Conservation (phyloP, 345 rosid species). For the Bruguiera gymnorhiza region DNA sequence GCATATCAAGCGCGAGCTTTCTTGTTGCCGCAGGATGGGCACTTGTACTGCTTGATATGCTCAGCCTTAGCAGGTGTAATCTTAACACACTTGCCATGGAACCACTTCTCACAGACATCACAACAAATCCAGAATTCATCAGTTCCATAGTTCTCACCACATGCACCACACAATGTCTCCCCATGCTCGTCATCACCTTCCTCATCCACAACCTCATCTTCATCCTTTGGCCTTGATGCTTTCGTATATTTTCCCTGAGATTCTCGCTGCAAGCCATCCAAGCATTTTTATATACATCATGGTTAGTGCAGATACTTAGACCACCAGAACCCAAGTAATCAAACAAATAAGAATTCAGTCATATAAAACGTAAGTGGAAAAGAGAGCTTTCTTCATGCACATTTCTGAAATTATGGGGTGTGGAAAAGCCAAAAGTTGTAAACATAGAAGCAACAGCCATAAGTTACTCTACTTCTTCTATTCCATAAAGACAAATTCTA, state of each 20-base stretch:
- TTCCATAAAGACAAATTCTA: too few species aligned
- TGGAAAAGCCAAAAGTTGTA: background rate
- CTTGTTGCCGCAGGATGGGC: slow-evolving; percentile 94
- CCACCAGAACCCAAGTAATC: background rate
- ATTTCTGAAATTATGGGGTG: background rate
- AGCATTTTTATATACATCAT: background rate
- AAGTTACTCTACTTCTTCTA: background rate
- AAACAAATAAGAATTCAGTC: too few species aligned
- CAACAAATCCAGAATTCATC: slow-evolving; percentile 90
- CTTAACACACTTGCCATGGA: slow-evolving; percentile 86
- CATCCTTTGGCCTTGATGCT: slow-evolving; percentile 35
- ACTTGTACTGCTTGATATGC: slow-evolving; percentile 89
- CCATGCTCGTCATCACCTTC: slow-evolving; percentile 71
- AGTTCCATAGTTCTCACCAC: slow-evolving; percentile 67
- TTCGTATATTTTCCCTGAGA: slow-evolving; percentile 47
- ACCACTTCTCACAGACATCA: slow-evolving; percentile 81
- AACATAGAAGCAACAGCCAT: background rate
- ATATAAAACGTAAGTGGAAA: too few species aligned
- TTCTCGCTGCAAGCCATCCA: slow-evolving; percentile 22
- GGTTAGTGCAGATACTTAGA: background rate
- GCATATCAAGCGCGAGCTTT: slow-evolving; percentile 56
- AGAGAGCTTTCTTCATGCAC: background rate
- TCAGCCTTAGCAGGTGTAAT: slow-evolving; percentile 90
- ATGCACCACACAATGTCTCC: slow-evolving; percentile 75
- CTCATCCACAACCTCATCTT: slow-evolving; percentile 54